phyloP scores from a whole-genome alignment of 306 rosid species.

The Prunus mume region DNA sequence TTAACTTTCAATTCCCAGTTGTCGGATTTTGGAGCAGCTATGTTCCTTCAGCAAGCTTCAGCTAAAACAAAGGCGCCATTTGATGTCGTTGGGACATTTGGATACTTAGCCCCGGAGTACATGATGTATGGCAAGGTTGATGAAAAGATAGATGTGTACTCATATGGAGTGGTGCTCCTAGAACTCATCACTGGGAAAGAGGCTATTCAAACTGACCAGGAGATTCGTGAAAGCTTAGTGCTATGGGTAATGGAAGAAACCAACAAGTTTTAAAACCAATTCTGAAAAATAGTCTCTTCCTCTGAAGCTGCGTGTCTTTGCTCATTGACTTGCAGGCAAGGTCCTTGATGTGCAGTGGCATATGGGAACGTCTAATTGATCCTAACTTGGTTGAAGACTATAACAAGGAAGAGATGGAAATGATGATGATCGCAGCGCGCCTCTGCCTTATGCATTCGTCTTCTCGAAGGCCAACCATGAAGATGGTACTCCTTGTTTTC shows the following conservation, averaged over 20 bases:
- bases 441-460: constrained; percentile 47
- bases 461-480: constrained; percentile 45
- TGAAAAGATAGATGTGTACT: constrained; percentile 53
- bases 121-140: constrained; percentile 45
- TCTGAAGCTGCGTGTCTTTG: neutral
- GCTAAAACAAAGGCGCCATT: constrained; percentile 10
- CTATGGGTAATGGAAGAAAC: constrained; percentile 35
- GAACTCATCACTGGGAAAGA: constrained; percentile 54
- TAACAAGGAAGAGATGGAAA: constrained; percentile 41
- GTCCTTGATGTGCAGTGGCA: constrained; percentile 35
- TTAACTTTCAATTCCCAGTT: constrained; percentile 19
- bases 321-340: constrained; percentile 37
- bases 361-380: constrained; percentile 35
- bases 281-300: neutral
- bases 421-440: constrained; percentile 44
- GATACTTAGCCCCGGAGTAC: constrained; percentile 48
- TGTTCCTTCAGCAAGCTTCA: constrained; percentile 23
- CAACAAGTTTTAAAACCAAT: neutral
- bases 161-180: constrained; percentile 49
- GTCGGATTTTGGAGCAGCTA: constrained; percentile 47
- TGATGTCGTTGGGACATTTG: constrained; percentile 40
- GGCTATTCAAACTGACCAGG: constrained; percentile 37
- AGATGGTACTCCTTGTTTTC: constrained; percentile 20
- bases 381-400: constrained; percentile 37
- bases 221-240: constrained; percentile 39